These are phyloP conservation scores for Diversispora epigaea DNA, from an alignment of 192 early-diverging fungal genomes.

Conservation along the genomic window DNA sequence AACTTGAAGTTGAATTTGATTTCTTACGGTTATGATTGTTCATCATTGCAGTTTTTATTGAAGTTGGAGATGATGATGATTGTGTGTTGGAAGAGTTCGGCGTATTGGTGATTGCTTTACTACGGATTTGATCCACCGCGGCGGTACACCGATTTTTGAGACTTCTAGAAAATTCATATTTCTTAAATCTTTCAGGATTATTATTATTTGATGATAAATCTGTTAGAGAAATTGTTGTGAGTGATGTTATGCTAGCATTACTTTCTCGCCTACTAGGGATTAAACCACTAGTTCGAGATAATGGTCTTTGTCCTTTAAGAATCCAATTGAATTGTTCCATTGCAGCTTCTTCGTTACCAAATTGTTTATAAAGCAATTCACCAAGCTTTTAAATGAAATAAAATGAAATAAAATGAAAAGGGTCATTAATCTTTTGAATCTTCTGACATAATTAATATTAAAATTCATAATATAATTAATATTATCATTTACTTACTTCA, in stretches of 20 bases:
- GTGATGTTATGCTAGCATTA: conserved; percentile 13
- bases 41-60: background rate
- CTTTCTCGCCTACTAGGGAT: conserved; percentile 16
- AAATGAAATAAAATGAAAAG: background rate
- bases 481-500: conserved; percentile 34
- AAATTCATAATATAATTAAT: background rate
- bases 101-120: background rate
- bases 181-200: conserved; percentile 38
- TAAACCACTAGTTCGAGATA: conserved; percentile 4
- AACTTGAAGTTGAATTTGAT: conserved; percentile 7
- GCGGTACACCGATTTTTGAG: conserved; percentile 39
- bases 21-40: conserved; percentile 1
- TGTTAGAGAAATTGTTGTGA: background rate
- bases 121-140: conserved; percentile 38
- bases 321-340: conserved; percentile 48
- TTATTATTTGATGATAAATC: conserved; percentile 16
- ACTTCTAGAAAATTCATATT: conserved; percentile 41
- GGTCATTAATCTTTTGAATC: background rate
- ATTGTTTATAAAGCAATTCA: conserved; percentile 42
- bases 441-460: background rate
- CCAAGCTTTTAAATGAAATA: conserved; percentile 41
- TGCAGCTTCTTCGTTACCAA: conserved; percentile 40
- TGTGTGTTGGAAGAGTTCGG: background rate
- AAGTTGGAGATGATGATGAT: background rate
- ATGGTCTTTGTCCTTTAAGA: conserved; percentile 42